Conservation (phyloP, 768 basidiomycete species). For the Exsudoporus frostii region DNA sequence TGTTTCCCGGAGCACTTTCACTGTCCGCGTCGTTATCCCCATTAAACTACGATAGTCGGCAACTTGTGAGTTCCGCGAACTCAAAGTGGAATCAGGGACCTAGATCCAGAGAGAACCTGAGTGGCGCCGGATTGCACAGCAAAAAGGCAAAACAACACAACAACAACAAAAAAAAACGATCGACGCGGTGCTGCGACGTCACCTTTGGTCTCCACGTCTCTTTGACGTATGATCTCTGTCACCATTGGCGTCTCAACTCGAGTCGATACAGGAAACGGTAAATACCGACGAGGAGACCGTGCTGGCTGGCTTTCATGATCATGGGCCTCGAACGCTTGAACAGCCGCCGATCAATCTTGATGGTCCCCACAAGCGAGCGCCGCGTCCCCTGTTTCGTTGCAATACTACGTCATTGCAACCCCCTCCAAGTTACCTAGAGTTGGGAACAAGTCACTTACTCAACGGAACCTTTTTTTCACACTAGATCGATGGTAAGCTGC, state of each 20-base stretch:
- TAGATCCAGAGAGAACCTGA: too few species aligned
- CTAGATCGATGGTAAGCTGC: background rate
- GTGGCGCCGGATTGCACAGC: background rate
- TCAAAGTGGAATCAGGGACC: background rate
- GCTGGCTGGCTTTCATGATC: too few species aligned
- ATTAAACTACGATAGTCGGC: background rate
- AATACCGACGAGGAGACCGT: background rate
- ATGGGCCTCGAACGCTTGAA: background rate
- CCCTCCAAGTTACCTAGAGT: background rate
- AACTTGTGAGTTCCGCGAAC: background rate
- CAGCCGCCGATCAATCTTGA: background rate
- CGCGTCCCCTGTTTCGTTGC: background rate
- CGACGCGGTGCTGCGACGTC: background rate
- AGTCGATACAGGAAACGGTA: background rate
- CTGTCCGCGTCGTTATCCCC: background rate
- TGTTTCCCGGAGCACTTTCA: too few species aligned
- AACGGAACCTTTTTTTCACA: background rate
- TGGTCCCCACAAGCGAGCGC: background rate
- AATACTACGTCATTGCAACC: background rate
- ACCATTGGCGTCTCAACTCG: background rate
- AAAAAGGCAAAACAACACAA: too few species aligned
- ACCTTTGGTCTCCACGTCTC: background rate
- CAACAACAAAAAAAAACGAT: too few species aligned
- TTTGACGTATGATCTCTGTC: background rate
- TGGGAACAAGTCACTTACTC: background rate